Conservation (phyloP, 129 eudicot species). For the Tagetes erecta region DNA sequence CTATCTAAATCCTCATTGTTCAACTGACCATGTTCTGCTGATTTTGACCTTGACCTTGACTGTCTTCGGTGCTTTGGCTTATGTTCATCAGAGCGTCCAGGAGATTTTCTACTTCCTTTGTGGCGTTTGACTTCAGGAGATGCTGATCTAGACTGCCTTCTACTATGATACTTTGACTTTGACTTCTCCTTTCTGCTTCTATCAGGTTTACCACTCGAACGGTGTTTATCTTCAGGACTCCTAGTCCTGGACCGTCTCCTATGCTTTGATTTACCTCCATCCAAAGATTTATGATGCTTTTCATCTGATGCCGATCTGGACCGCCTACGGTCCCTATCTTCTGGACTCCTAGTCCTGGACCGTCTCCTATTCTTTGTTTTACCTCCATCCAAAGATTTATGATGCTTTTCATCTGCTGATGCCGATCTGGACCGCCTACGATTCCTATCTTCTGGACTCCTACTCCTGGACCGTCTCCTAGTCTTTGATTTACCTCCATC, state of each 20-base stretch:
- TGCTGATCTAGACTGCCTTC: conserved; percentile 65
- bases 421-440: conserved; percentile 68
- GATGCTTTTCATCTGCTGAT: conserved; percentile 56
- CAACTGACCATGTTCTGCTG: conserved; percentile 40
- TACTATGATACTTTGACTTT: conserved; percentile 47
- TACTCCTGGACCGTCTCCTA: conserved; percentile 59
- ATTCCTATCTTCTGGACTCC: conserved; percentile 41
- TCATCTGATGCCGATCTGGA: conserved; percentile 61
- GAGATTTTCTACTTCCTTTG: conserved; percentile 45
- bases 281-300: conserved; percentile 40
- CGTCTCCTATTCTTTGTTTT: conserved; percentile 48
- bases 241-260: conserved; percentile 59
- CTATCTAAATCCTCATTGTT: conserved; percentile 24
- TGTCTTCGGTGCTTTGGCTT: conserved; percentile 53
- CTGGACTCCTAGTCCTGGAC: conserved; percentile 60
- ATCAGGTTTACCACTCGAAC: conserved; percentile 46
- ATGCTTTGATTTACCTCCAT: conserved; percentile 45
- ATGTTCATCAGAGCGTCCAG: conserved; percentile 39
- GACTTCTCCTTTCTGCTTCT: conserved; percentile 51
- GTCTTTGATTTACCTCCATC: conserved; percentile 51
- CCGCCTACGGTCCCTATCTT: conserved; percentile 43
- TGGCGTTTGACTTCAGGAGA: conserved; percentile 51
- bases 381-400: conserved; percentile 41
- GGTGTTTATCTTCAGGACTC: conserved; percentile 53
- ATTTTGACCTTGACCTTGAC: conserved; percentile 68